phyloP scores from a whole-genome alignment of 208 protist species.

The Tritrichomonas musculus region DNA sequence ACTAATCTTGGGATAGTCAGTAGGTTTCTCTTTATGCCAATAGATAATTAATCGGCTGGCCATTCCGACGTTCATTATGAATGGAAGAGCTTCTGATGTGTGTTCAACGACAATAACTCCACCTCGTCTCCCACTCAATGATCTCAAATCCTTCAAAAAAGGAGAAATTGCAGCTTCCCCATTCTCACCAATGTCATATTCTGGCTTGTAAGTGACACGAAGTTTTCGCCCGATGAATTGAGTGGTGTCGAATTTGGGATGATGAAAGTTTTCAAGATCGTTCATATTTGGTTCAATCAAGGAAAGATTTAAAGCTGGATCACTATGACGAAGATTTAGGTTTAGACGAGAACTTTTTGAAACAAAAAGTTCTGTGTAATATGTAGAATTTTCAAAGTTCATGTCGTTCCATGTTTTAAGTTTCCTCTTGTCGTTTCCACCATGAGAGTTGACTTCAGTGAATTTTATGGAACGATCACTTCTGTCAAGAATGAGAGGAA shows the following conservation, averaged over 20 bases:
- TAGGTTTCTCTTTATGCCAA: neutral
- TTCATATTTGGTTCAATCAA: conserved; percentile 4
- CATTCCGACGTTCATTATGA: conserved; percentile 17
- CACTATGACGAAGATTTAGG: neutral
- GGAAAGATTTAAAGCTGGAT: neutral
- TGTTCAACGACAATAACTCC: conserved; percentile 11
- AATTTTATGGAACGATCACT: neutral
- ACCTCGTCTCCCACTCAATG: neutral
- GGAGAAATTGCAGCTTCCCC: neutral
- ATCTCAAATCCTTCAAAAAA: neutral
- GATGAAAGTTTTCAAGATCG: conserved; percentile 31
- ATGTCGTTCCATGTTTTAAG: neutral
- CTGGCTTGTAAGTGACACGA: neutral
- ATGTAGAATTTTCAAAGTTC: neutral
- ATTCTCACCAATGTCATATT: neutral
- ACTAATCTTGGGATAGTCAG: neutral
- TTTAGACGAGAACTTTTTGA: neutral
- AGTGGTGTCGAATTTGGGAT: neutral
- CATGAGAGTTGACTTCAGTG: neutral
- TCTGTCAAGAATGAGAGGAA: neutral
- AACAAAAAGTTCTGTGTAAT: neutral
- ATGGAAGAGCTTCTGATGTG: neutral
- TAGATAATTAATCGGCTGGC: neutral
- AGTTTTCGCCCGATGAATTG: neutral
- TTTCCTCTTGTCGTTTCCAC: neutral